Evolutionary conservation across 225 moss, liverwort and hornwort genomes (phyloP), one percentile per base, ranked within the genome.

Genomic region (Pleurozium schreberi): DNA sequence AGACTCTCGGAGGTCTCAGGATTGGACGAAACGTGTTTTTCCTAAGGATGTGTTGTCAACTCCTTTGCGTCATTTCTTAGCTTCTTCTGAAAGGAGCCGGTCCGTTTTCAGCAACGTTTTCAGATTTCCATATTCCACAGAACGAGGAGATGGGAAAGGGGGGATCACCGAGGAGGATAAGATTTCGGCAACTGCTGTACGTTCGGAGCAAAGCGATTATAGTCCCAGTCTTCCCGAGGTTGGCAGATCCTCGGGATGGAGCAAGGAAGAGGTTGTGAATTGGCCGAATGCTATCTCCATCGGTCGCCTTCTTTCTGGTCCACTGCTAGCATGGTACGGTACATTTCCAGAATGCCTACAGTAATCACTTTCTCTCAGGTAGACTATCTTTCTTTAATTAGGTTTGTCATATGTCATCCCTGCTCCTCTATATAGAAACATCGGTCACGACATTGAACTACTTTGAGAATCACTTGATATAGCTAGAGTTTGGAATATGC

Each of bases 271-370:
- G 92, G 95, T 97, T 36, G 87, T 96, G 61, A 99, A 99, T 87
- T 96, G 95, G 97, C 97, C 98, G 21, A 99, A 99, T 90, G 93
- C 94, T 36, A 96, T 99, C 79, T 97, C 98, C 86, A 84, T 96
- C 55, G 94, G 93, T 85, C 97, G 98, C 52, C 94, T 99, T 77
- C 89, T 99, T 85, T 97, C 95, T 82, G 98, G 97, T 36, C 98
- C 98, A 58, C 86, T 96, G 85, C 93, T 99, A 67, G 95, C 96
- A 81, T 97, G 98, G 98, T 97, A 95, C 67, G 96, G 94, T 96
- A 94, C 81, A 75, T 77, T 80, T 76, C 79, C 36, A 65, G 47
- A 84, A 82, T 87, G 45, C 43, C 8, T 63, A 11, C 53, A 33
- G 42, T 83, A 58, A 75, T 42, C 69, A 15, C 26, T 82, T 80